Percentiles rank a stretch among this genome's conserved stretches.
Conservation (phyloP, 2,329 filamentous ascomycete genomes). For the Alternaria solani region DNA sequence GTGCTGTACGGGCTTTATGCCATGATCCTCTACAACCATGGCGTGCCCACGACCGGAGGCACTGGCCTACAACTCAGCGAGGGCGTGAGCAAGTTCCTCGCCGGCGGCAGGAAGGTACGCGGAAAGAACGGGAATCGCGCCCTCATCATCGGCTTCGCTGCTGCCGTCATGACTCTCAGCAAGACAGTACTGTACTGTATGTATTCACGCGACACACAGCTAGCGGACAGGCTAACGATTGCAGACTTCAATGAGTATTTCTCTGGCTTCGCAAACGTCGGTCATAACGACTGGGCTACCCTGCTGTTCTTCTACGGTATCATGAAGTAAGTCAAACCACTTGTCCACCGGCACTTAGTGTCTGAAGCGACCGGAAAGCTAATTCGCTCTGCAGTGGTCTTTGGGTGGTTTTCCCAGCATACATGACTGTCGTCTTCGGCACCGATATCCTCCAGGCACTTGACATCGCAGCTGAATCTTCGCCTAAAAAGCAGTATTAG, state of each 20-base stretch:
- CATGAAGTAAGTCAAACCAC: conserved; percentile 65
- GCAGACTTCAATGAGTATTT: conserved; percentile 68
- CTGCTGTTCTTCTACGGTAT: conserved; percentile 69
- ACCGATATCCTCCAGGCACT: conserved; percentile 69
- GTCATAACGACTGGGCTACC: conserved; percentile 65
- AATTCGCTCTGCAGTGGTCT: conserved; percentile 58
- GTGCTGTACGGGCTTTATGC: conserved; percentile 70
- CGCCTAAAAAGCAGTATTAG: conserved; percentile 39
- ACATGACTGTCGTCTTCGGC: conserved; percentile 68
- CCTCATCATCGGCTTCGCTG: conserved; percentile 66
- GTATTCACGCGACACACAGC: conserved; percentile 34
- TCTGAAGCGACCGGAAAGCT: conserved; percentile 3
- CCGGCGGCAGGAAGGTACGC: conserved; percentile 59
- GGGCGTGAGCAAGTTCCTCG: conserved; percentile 55
- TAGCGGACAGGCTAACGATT: conserved; percentile 13
- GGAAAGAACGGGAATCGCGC: conserved; percentile 64
- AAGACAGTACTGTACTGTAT: conserved; percentile 74
- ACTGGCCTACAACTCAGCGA: conserved; percentile 51
- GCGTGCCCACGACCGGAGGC: conserved; percentile 43
- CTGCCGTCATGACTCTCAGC: conserved; percentile 69
- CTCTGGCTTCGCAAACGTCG: conserved; percentile 67
- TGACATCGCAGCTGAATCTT: conserved; percentile 52
- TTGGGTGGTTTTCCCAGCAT: conserved; percentile 70
- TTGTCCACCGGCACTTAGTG: neutral
- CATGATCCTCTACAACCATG: conserved; percentile 59